phyloP scores from a whole-genome alignment of 805 yeast species.

The Cephaloascus fragrans region DNA sequence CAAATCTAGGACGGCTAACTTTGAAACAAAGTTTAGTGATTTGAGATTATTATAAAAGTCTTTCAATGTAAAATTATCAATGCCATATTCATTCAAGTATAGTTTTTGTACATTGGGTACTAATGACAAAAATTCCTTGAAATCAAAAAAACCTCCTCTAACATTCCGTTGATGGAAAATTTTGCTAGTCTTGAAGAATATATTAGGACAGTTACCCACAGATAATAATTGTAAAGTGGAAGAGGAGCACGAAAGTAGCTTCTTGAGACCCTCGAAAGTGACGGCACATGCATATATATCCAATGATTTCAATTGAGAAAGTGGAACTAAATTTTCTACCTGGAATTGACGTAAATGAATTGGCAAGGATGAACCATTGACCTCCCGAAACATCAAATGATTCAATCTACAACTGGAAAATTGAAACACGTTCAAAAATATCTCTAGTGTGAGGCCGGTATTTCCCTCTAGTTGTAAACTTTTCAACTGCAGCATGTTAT shows the following conservation, averaged over 20 bases:
- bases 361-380: neutral
- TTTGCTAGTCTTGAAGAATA: slow-evolving; percentile 8
- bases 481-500: neutral
- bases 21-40: slow-evolving; percentile 4
- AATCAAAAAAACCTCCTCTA: slow-evolving; percentile 1
- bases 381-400: neutral
- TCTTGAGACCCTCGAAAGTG: slow-evolving; percentile 7
- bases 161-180: slow-evolving; percentile 1
- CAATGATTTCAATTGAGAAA: neutral
- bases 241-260: slow-evolving; percentile 5
- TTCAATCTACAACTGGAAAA: neutral
- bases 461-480: neutral
- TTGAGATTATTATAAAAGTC: slow-evolving; percentile 9
- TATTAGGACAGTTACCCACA: slow-evolving; percentile 7
- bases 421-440: neutral
- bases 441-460: neutral
- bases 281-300: slow-evolving; percentile 4
- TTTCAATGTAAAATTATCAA: slow-evolving; percentile 14
- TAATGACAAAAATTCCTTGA: slow-evolving; percentile 5
- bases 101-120: slow-evolving; percentile 8
- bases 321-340: neutral
- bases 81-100: slow-evolving; percentile 11
- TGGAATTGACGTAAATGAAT: neutral
- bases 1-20: slow-evolving; percentile 10
- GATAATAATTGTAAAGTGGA: slow-evolving; percentile 1